Conservation (phyloP, 768 basidiomycete species). For the Udeniomyces megalosporus region DNA sequence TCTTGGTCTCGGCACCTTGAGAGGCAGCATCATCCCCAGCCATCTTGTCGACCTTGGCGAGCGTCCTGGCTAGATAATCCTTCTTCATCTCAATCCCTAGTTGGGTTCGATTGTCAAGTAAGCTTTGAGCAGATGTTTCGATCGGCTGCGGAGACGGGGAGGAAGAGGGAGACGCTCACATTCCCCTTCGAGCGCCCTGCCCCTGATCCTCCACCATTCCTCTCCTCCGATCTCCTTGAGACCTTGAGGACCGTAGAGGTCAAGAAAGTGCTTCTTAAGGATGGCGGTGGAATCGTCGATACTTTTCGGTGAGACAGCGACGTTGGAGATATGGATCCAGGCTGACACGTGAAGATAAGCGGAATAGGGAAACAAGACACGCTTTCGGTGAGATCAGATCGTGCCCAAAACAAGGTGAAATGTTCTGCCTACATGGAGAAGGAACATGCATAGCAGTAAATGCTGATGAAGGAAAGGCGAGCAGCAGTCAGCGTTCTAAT, state of each 20-base stretch:
- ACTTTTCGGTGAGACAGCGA: neutral
- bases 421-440: neutral
- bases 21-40: neutral
- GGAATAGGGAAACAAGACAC: neutral
- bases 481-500: neutral
- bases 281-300: neutral
- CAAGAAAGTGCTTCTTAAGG: neutral
- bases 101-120: neutral
- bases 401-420: neutral
- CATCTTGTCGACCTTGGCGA: neutral
- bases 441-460: constrained; percentile 15
- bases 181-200: constrained; percentile 41
- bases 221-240: constrained; percentile 7
- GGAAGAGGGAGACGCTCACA: constrained; percentile 39
- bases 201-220: constrained; percentile 9
- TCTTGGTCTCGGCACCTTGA: neutral
- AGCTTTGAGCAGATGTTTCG: neutral
- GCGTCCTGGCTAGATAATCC: constrained; percentile 35
- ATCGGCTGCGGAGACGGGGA: no score
- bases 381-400: neutral
- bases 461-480: neutral
- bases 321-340: constrained; percentile 10
- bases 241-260: neutral
- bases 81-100: constrained; percentile 67
- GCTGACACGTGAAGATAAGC: neutral